Evolutionary conservation across 331 rosid genomes (phyloP), one percentile per base, ranked within the genome.

Genomic region (Quercus phellos): DNA sequence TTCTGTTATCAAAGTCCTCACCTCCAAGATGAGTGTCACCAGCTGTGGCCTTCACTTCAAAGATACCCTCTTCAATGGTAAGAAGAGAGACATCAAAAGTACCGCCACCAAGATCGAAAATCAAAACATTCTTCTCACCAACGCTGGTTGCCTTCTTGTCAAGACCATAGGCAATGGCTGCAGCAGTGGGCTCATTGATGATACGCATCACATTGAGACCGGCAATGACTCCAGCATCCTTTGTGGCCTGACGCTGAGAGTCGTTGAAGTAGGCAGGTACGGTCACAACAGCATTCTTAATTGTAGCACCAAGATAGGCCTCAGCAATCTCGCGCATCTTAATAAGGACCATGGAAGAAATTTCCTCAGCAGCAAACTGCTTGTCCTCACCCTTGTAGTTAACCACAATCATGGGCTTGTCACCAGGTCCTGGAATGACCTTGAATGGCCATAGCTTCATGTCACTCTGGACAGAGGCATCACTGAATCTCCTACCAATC

Each of bases 11-110:
- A 1, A 34, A 68, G 32, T 64, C 55, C 17, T 68, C 79, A 10
- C 83, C 74, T 34, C 83, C 21, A 16, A 79, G 83, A 17, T 79
- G 83, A 66, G 83, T 63, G 53, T 79, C 64, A 24, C 83, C 66
- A 18, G 74, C 74, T 7, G 79, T 80, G 53, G 75, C 75, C 61
- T 24, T 68, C n/a, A 80, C 82, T 59, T 61, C 78, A 30, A 75
- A 58, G 19, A 35, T 61, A 75, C 78, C 78, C 16, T 60, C 71
- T 17, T 75, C 35, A 75, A 75, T 61, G 10, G 56, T 58, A 5
- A 75, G 78, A 6, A 75, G 35, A 16, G 78, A 75, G 24, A 75
- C 78, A 61, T 75, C 78, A 21, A 75, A 61, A 43, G 78, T 74
- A 29, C 78, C 78, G 1, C 82, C 76, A 29, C 82, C 82, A 5